Conservation (phyloP, 116 monocot genomes). For the Dioscorea cayenensis region DNA sequence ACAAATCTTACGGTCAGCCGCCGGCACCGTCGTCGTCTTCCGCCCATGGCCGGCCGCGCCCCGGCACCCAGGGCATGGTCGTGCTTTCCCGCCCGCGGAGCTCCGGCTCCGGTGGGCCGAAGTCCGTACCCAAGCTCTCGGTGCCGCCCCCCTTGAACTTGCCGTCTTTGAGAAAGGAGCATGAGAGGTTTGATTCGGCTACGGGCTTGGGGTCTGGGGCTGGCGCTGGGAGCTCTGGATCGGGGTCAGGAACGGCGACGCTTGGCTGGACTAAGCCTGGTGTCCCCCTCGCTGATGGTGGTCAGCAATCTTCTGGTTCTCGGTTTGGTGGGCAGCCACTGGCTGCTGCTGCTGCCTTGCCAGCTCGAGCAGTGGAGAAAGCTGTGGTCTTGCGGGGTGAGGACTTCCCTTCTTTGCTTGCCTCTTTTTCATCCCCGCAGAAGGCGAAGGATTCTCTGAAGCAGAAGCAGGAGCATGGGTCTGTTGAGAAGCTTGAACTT, state of each 20-base stretch:
- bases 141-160: constrained; percentile 85
- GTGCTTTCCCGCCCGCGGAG: constrained; percentile 57
- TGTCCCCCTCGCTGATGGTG: background rate
- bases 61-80: constrained; percentile 41
- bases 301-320: background rate
- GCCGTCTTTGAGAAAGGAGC: constrained; percentile 81
- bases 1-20: constrained; percentile 63
- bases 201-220: constrained; percentile 19
- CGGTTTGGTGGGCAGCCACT: background rate
- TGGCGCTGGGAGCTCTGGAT: constrained; percentile 35
- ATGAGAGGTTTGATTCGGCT: constrained; percentile 57
- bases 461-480: background rate
- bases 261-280: constrained; percentile 78
- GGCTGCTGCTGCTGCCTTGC: background rate
- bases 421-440: constrained; percentile 28
- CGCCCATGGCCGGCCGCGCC: constrained; percentile 12
- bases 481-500: constrained; percentile 7
- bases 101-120: constrained; percentile 19
- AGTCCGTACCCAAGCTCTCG: constrained; percentile 35
- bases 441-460: constrained; percentile 36
- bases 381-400: constrained; percentile 76
- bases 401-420: constrained; percentile 84
- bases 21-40: constrained; percentile 6
- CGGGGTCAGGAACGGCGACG: constrained; percentile 35
- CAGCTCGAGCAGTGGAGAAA: constrained; percentile 29